Base-by-base conservation (phyloP, 2,329 filamentous ascomycete species). In the Calycina herbarum region DNA sequence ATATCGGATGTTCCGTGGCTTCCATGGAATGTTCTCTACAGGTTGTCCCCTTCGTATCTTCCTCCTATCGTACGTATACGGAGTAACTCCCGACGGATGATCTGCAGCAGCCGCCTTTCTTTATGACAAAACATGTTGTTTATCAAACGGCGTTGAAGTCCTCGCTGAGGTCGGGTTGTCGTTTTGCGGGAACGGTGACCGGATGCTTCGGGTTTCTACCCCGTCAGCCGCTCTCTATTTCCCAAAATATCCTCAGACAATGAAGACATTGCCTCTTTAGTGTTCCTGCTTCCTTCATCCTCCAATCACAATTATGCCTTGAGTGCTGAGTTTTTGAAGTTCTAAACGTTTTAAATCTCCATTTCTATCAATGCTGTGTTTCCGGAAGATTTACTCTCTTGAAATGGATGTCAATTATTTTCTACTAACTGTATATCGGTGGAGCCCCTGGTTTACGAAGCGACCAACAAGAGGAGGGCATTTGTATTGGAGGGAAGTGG, bases 1-100 rank as follows among this genome's bases (percentile, higher is more conserved):
- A 54, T 54, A 54, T 54, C 48, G 48, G 48, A 13, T 27, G n/a
- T 27, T 54, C 48, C 48, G 48, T 54, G 48, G 20, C 48, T 24
- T 54, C 8, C 48, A 54, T 54, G 20, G 48, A 54, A 54, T 10
- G n/a, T 54, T 27, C 24, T 54, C 20, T 54, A 13, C 20, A 54
- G n/a, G 8, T 13, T 54, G 20, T 54, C 48, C 10, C 10, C 20
- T 20, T 54, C 48, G 20, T 54, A 54, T 54, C 48, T 27, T 54
- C 48, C 48, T 54, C 20, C 48, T 54, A 24, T 54, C 48, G 45
- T 54, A 54, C 10, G 48, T 24, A 27, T 5, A 27, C 10, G 48
- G 48, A 10, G 3, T 24, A 13, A 24, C 20, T 54, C 20, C 48
- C 24, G 3, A 13, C 24, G 20, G 7, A 13, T 54, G 48, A 54